Evolutionary conservation across 345 rosid genomes (phyloP).

Genomic region (Isatis tinctoria): DNA sequence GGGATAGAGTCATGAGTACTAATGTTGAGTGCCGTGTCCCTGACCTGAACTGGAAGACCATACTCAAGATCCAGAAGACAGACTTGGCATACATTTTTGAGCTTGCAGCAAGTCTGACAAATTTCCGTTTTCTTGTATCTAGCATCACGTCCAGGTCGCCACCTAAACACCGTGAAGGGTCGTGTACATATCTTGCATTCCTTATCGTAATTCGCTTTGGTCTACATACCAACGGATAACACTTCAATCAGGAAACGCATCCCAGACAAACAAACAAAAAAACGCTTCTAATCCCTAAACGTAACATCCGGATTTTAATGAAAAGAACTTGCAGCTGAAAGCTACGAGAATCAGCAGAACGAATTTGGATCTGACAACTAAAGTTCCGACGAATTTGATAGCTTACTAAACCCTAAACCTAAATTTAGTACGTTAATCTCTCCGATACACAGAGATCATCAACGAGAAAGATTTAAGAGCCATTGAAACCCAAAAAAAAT

Average conservation of each 20-base stretch:
- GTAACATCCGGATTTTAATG: no score
- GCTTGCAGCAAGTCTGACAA: conserved; percentile 92
- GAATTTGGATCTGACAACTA: not conserved
- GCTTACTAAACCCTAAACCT: not conserved
- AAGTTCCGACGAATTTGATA: not conserved
- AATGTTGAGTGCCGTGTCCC: conserved; percentile 79
- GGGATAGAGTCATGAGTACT: conserved; percentile 85
- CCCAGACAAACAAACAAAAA: no score
- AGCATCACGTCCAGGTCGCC: conserved; percentile 96
- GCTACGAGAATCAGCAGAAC: not conserved
- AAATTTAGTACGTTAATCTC: not conserved
- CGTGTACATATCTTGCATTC: conserved; percentile 97
- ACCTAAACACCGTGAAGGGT: conserved; percentile 90
- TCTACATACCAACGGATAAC: conserved; percentile 42
- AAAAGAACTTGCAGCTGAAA: not conserved
- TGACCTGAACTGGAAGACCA: conserved; percentile 92
- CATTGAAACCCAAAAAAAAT: not conserved
- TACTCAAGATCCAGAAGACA: conserved; percentile 96
- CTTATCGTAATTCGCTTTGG: conserved; percentile 79
- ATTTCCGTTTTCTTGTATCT: conserved; percentile 86
- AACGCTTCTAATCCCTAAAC: no score
- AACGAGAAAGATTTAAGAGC: not conserved
- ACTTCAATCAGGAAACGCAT: not conserved
- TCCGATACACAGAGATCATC: no score
- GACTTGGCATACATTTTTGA: conserved; percentile 97